Percentiles rank a stretch among this genome's conserved stretches.
Conservation (phyloP, 805 yeast species). For the Pichia ethanolica region DNA sequence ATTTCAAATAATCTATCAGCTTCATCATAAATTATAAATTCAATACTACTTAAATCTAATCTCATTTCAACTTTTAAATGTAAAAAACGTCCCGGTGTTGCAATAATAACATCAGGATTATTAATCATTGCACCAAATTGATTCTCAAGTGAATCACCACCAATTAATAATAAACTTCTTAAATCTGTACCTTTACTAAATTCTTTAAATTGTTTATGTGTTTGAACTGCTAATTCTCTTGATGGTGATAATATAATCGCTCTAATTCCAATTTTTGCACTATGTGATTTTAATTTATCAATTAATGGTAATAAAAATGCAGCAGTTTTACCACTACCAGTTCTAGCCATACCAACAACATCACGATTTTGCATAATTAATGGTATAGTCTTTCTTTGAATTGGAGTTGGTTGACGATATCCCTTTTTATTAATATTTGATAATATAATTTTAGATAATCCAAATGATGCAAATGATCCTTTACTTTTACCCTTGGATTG, state of each 20-base stretch:
- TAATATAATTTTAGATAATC: constrained; percentile 66
- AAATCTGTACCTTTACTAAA: constrained; percentile 79
- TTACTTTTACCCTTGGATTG: constrained; percentile 44
- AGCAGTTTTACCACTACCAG: constrained; percentile 99
- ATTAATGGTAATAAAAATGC: constrained; percentile 89
- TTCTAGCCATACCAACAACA: constrained; percentile 98
- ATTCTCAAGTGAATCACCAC: constrained; percentile 98
- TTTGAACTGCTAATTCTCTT: constrained; percentile 93
- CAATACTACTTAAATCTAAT: constrained; percentile 72
- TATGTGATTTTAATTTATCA: constrained; percentile 75
- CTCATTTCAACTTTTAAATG: constrained; percentile 96
- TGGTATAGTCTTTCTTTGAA: constrained; percentile 93
- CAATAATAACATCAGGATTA: constrained; percentile 90
- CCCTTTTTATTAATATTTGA: constrained; percentile 77
- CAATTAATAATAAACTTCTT: constrained; percentile 74
- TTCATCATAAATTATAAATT: constrained; percentile 92
- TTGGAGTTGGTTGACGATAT: constrained; percentile 92
- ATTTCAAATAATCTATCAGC: constrained; percentile 95
- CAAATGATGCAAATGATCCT: constrained; percentile 87
- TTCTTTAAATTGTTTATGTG: constrained; percentile 81
- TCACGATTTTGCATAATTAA: constrained; percentile 79
- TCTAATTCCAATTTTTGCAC: constrained; percentile 81
- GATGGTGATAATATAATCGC: constrained; percentile 90
- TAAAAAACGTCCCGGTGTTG: constrained; percentile 96
- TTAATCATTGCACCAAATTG: constrained; percentile 89